phyloP scores from a whole-genome alignment of 768 basidiomycete species.

The Tulasnella sp. region DNA sequence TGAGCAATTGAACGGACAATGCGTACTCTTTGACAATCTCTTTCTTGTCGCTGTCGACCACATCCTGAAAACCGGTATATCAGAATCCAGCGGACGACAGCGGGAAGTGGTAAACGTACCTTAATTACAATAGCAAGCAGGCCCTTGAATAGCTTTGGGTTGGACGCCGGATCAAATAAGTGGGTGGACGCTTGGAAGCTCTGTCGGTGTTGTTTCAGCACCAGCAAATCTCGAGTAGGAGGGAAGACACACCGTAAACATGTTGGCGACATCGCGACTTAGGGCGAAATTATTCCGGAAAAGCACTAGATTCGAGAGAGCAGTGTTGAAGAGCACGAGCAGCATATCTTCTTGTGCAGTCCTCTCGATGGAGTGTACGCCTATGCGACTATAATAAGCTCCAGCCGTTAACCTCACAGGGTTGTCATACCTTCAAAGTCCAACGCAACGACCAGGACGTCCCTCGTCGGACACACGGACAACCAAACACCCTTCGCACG shows the following conservation, averaged over 20 bases:
- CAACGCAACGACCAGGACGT: slow-evolving; percentile 42
- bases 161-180: slow-evolving; percentile 43
- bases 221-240: slow-evolving; percentile 27
- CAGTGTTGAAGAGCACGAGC: slow-evolving; percentile 51
- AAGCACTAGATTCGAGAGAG: slow-evolving; percentile 46
- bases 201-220: background rate
- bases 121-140: slow-evolving; percentile 52
- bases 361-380: slow-evolving; percentile 51
- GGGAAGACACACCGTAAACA: slow-evolving; percentile 40
- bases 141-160: slow-evolving; percentile 47
- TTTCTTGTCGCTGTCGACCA: slow-evolving; percentile 45
- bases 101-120: slow-evolving; percentile 23
- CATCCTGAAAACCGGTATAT: slow-evolving; percentile 33
- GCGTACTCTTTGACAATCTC: slow-evolving; percentile 50
- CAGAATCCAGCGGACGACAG: background rate
- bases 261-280: slow-evolving; percentile 44
- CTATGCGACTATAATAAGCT: slow-evolving; percentile 20
- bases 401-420: background rate
- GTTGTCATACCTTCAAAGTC: slow-evolving; percentile 45
- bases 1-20: background rate
- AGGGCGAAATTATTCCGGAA: slow-evolving; percentile 56
- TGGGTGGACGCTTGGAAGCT: slow-evolving; percentile 22
- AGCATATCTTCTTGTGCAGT: slow-evolving; percentile 52
- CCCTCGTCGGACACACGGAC: slow-evolving; percentile 49
- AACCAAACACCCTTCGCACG: slow-evolving; percentile 47